These are phyloP conservation scores for Aspergillus hancockii DNA, from an alignment of 495 filamentous ascomycete species.

Conservation along the genomic window DNA sequence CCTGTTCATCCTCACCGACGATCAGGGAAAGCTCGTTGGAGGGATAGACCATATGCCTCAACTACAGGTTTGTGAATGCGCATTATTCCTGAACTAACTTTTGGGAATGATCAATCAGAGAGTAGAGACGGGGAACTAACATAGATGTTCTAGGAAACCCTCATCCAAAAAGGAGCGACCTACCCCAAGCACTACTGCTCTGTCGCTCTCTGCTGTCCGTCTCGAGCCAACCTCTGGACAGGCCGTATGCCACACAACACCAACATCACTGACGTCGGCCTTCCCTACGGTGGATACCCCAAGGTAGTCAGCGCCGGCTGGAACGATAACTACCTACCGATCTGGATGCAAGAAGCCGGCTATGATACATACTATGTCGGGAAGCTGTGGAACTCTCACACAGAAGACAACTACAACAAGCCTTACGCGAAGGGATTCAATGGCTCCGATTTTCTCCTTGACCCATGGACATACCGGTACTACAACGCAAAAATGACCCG, in stretches of 20 bases:
- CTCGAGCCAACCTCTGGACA: conserved; percentile 59
- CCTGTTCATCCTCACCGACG: conserved; percentile 63
- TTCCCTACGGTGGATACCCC: conserved; percentile 64
- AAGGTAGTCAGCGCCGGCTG: conserved; percentile 61
- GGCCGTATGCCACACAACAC: conserved; percentile 68
- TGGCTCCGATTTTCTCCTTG: conserved; percentile 61
- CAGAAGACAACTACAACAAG: conserved; percentile 54
- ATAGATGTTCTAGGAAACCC: conserved; percentile 33
- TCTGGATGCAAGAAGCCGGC: conserved; percentile 67
- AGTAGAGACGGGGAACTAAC: neutral
- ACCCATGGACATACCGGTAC: conserved; percentile 70
- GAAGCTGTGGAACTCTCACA: conserved; percentile 67
- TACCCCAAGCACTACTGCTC: conserved; percentile 59
- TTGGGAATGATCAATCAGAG: conserved; percentile 5
- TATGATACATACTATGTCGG: conserved; percentile 72
- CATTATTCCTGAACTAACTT: neutral
- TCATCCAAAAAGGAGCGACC: conserved; percentile 50
- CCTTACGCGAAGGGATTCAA: conserved; percentile 57
- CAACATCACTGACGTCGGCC: conserved; percentile 65
- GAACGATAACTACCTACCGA: conserved; percentile 64
- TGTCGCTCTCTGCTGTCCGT: conserved; percentile 61
- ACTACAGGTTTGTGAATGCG: conserved; percentile 35
- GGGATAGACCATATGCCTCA: conserved; percentile 58
- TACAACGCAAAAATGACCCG: conserved; percentile 59
- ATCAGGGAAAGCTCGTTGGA: conserved; percentile 60